These are phyloP conservation scores for Crucibulum laeve DNA, from an alignment of 768 basidiomycete species.

Conservation along the genomic window DNA sequence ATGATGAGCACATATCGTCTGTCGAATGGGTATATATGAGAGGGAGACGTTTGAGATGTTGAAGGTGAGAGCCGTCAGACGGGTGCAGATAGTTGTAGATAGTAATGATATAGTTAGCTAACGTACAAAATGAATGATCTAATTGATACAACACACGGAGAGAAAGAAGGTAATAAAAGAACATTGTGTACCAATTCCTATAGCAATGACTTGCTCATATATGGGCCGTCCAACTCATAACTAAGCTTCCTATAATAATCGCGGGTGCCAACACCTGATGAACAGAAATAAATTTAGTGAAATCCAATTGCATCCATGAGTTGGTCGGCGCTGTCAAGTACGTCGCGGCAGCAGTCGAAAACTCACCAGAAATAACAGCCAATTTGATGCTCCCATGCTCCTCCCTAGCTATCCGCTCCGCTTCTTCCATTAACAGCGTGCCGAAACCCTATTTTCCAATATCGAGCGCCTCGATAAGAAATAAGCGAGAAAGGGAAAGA, in stretches of 20 bases:
- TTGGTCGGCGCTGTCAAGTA: neutral
- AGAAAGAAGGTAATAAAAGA: neutral
- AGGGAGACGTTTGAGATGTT: neutral
- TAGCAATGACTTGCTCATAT: conserved; percentile 87
- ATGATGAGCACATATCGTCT: neutral
- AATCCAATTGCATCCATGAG: neutral
- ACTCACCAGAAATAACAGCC: conserved; percentile 91
- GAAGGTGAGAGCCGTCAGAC: neutral
- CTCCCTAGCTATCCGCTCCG: conserved; percentile 94
- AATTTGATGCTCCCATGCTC: conserved; percentile 95
- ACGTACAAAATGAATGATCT: neutral
- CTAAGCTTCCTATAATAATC: conserved; percentile 96
- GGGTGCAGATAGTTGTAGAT: conserved; percentile 2
- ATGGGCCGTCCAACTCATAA: conserved; percentile 93
- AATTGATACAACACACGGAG: conserved; percentile 1
- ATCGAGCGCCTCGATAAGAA: conserved; percentile 8
- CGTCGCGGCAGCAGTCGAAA: neutral
- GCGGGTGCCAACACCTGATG: conserved; percentile 85
- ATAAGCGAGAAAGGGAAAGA: neutral
- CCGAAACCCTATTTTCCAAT: conserved; percentile 74
- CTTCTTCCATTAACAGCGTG: conserved; percentile 97
- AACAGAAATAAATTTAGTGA: neutral
- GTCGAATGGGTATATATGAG: neutral
- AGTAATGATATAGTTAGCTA: neutral
- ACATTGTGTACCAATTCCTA: conserved; percentile 15